Conservation (phyloP, 129 eudicot genomes). For the Chrysanthemum makinoi region DNA sequence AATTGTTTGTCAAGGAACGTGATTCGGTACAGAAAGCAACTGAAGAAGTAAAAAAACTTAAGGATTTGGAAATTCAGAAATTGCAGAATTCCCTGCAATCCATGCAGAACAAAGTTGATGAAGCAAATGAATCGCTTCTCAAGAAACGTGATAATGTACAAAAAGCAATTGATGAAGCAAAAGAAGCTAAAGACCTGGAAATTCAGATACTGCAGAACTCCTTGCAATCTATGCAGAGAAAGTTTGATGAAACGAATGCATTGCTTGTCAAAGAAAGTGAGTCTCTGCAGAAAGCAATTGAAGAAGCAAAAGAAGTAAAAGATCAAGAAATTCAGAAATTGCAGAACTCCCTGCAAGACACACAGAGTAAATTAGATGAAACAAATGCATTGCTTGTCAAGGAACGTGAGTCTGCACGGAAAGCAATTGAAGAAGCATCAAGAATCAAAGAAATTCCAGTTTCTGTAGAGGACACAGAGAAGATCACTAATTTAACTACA, state of each 20-base stretch:
- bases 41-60: conserved; percentile 68
- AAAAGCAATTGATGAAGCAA: conserved; percentile 76
- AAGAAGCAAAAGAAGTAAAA: conserved; percentile 55
- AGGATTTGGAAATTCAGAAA: conserved; percentile 65
- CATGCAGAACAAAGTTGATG: conserved; percentile 60
- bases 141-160: conserved; percentile 68
- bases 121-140: conserved; percentile 50
- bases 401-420: conserved; percentile 76
- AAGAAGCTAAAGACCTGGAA: conserved; percentile 72
- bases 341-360: conserved; percentile 60
- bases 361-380: conserved; percentile 74
- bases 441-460: conserved; percentile 72
- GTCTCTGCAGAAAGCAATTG: conserved; percentile 67
- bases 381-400: conserved; percentile 52
- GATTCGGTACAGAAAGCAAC: conserved; percentile 64
- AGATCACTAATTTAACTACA: conserved; percentile 62
- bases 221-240: conserved; percentile 54
- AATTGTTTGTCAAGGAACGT: conserved; percentile 53
- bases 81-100: conserved; percentile 60
- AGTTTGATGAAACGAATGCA: conserved; percentile 62
- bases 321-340: conserved; percentile 67
- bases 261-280: conserved; percentile 65
- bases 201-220: conserved; percentile 61
- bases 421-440: conserved; percentile 75
- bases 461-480: conserved; percentile 76